Percentiles rank a stretch among this genome's conserved stretches.
These are phyloP conservation scores for Striga asiatica DNA, from an alignment of 257 asterid genomes.

Conservation along the genomic window DNA sequence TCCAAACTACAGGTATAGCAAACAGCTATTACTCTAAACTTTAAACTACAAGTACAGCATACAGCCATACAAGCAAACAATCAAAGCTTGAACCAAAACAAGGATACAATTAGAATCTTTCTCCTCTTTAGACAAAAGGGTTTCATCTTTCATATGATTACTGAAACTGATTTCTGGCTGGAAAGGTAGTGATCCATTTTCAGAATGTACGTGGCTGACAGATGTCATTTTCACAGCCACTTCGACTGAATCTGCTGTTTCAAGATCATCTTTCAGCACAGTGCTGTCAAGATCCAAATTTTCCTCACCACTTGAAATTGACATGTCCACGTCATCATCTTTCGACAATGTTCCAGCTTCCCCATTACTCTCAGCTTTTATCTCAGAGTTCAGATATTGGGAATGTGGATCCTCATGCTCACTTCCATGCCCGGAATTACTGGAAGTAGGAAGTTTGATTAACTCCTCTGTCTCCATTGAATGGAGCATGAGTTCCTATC, in stretches of 20 bases:
- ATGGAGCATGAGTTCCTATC: slow-evolving; percentile 6
- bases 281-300: slow-evolving; percentile 19
- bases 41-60: not conserved
- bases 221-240: slow-evolving; percentile 19
- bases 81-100: slow-evolving; percentile 9
- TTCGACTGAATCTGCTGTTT: slow-evolving; percentile 30
- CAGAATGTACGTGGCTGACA: slow-evolving; percentile 20
- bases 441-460: slow-evolving; percentile 35
- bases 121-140: slow-evolving; percentile 24
- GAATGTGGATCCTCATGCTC: slow-evolving; percentile 22
- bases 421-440: slow-evolving; percentile 30
- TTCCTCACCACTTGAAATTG: slow-evolving; percentile 26
- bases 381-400: slow-evolving; percentile 21
- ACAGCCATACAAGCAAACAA: slow-evolving; percentile 8
- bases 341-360: slow-evolving; percentile 20
- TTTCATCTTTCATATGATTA: slow-evolving; percentile 25
- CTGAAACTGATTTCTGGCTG: slow-evolving; percentile 28
- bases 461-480: slow-evolving; percentile 56
- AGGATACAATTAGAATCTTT: slow-evolving; percentile 48
- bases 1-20: too few relatives aligned
- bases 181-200: slow-evolving; percentile 30
- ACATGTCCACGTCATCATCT: slow-evolving; percentile 29
- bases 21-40: too few relatives aligned
- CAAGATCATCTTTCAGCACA: slow-evolving; percentile 19
- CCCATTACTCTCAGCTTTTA: slow-evolving; percentile 21